Evolutionary conservation across 495 filamentous ascomycete species (phyloP), one percentile per base, ranked within the genome.

Genomic region (Chlorociboria aeruginascens): DNA sequence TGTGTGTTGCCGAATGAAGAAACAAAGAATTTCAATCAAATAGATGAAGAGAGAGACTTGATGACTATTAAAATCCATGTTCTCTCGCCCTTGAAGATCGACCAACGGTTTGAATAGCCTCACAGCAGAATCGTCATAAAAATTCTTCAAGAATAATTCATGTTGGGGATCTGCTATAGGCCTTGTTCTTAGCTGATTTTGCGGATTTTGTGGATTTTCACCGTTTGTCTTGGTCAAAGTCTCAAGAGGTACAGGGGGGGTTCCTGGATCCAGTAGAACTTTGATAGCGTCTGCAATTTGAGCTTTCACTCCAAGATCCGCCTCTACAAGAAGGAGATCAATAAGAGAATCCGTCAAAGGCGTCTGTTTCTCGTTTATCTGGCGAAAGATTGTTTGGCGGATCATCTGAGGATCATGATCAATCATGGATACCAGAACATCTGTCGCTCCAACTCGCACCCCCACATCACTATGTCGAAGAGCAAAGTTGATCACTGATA

Each of bases 271-370:
- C 13, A 97, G 74, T 20, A 98, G 70, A 14, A 97, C 82, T 64
- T 94, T 96, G 61, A 98, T 83, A 25, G 92, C 86, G 66, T 98
- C 92, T 9, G 92, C 86, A 57, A 97, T 82, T 60, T 97, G 93
- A 28, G 87, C 88, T 68, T 95, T 95, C 50, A 97, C 87, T 0
- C 92, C 92, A 10, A 97, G 71, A 63, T 98, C 92, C 4, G 82
- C 79, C 63, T 98, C 93, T 1, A 87, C 81, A 33, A 97, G 75
- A 8, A 98, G 78, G 43, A 97, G 69, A 54, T 95, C 92, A 49
- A 98, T 95, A 25, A 98, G 68, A 6, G 88, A 94, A 59, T 97
- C 93, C 9, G 89, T 96, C 35, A 98, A 69, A 2, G 92, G 89
- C 31, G 78, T 81, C 57, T 83, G 77, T 57, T 86, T 89, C 50